Conservation (phyloP, 768 basidiomycete genomes). For the Gloeopeniophorella convolvens region DNA sequence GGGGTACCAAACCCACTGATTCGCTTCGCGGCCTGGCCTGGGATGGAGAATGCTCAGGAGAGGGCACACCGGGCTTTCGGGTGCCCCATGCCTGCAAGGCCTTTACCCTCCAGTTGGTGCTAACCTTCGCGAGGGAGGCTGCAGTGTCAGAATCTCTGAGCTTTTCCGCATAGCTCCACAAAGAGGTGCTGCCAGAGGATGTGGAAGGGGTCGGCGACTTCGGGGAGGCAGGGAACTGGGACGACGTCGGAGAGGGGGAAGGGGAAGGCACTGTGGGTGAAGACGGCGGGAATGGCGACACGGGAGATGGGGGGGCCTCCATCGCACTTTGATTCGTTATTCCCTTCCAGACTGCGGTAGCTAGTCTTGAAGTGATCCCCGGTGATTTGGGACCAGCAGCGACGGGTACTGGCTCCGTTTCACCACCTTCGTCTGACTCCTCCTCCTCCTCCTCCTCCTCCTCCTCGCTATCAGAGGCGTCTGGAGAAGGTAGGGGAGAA, state of each 20-base stretch:
- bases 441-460: slow-evolving; percentile 24
- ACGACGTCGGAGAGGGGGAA: slow-evolving; percentile 22
- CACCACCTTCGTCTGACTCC: slow-evolving; percentile 37
- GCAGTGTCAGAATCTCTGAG: slow-evolving; percentile 66
- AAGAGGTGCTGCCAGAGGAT: slow-evolving; percentile 16
- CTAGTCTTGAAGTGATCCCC: slow-evolving; percentile 46
- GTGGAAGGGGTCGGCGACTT: slow-evolving; percentile 16
- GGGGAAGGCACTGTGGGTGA: slow-evolving; percentile 27
- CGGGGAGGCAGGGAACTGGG: slow-evolving; percentile 22
- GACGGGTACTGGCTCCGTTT: slow-evolving; percentile 35
- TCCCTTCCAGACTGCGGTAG: slow-evolving; percentile 67
- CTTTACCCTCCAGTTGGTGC: slow-evolving; percentile 70
- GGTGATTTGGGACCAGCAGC: slow-evolving; percentile 13
- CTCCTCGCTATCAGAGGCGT: slow-evolving; percentile 25
- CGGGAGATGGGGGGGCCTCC: slow-evolving; percentile 49
- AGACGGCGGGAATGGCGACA: slow-evolving; percentile 31
- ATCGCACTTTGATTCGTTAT: slow-evolving; percentile 70
- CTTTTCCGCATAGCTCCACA: slow-evolving; percentile 72
- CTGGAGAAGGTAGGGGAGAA: slow-evolving; percentile 33
- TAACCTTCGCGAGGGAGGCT: slow-evolving; percentile 64
- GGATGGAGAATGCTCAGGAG: slow-evolving; percentile 14
- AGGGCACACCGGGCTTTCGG: slow-evolving; percentile 20
- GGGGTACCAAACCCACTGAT: neutral
- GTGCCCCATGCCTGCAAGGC: slow-evolving; percentile 37
- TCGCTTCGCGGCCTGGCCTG: slow-evolving; percentile 1